Percentiles rank a stretch among this genome's conserved stretches.
These are phyloP conservation scores for Guadua angustifolia DNA, from an alignment of 176 grass and related monocot genomes.

Conservation along the genomic window DNA sequence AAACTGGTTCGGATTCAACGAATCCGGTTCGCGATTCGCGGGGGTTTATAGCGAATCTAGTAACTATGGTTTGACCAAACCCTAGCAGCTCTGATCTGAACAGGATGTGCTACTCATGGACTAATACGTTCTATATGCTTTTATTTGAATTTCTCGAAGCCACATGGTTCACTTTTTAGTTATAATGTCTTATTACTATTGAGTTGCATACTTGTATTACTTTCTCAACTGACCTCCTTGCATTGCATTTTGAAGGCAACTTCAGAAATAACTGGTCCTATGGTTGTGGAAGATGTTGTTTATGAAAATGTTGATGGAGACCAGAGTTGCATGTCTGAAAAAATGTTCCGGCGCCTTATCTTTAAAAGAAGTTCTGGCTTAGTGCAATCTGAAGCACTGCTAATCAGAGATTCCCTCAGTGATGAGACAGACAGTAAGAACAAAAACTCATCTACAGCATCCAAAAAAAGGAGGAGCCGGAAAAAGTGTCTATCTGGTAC, in stretches of 20 bases:
- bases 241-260: slow-evolving; percentile 56
- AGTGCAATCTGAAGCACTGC: slow-evolving; percentile 94
- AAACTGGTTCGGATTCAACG: no score
- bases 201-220: slow-evolving; percentile 12
- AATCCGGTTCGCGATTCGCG: no score
- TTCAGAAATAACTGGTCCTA: slow-evolving; percentile 84
- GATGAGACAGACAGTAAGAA: slow-evolving; percentile 51
- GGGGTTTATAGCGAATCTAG: no score
- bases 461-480: slow-evolving; percentile 58
- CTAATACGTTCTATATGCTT: slow-evolving; percentile 11
- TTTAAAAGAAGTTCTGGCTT: slow-evolving; percentile 90
- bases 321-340: slow-evolving; percentile 47
- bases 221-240: slow-evolving; percentile 30
- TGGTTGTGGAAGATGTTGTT: slow-evolving; percentile 93
- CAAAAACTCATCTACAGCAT: slow-evolving; percentile 48
- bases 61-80: background rate
- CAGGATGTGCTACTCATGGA: background rate
- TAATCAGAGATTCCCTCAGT: slow-evolving; percentile 47
- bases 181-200: background rate
- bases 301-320: slow-evolving; percentile 68
- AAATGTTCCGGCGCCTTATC: slow-evolving; percentile 73
- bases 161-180: slow-evolving; percentile 16
- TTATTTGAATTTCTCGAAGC: slow-evolving; percentile 14
- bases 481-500: slow-evolving; percentile 57
- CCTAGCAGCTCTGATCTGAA: background rate